phyloP scores from a whole-genome alignment of 768 basidiomycete species.

The Agrocybe chaxingu region DNA sequence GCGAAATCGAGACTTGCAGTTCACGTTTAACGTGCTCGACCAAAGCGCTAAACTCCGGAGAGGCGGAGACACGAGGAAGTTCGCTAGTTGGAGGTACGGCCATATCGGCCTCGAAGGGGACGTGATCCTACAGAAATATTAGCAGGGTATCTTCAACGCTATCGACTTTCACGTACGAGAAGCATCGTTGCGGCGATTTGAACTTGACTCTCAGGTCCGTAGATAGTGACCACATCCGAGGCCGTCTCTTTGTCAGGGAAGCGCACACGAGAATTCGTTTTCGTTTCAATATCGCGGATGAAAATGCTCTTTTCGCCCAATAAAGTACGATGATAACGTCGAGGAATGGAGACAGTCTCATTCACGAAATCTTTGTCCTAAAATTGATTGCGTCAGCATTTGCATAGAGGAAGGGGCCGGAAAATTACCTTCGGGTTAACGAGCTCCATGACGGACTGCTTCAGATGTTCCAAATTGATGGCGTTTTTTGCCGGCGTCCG shows the following conservation, averaged over 20 bases:
- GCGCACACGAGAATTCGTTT: slow-evolving; percentile 90
- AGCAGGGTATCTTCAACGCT: neutral
- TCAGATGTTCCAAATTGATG: slow-evolving; percentile 90
- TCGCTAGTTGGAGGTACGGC: slow-evolving; percentile 83
- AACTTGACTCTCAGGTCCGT: slow-evolving; percentile 95
- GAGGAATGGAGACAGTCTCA: slow-evolving; percentile 90
- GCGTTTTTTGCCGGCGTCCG: slow-evolving; percentile 98
- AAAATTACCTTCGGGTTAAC: slow-evolving; percentile 86
- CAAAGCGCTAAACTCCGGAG: slow-evolving; percentile 82
- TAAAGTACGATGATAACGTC: slow-evolving; percentile 91
- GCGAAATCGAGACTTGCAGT: slow-evolving; percentile 84
- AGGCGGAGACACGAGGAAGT: slow-evolving; percentile 67
- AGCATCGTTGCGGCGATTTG: slow-evolving; percentile 97
- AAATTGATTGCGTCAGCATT: neutral
- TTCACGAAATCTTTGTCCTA: slow-evolving; percentile 97
- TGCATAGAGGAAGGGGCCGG: neutral
- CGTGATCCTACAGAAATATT: slow-evolving; percentile 67
- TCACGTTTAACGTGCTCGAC: slow-evolving; percentile 92
- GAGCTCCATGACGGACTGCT: slow-evolving; percentile 95
- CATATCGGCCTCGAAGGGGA: slow-evolving; percentile 96
- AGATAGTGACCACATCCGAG: slow-evolving; percentile 94
- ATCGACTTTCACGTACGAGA: slow-evolving; percentile 51
- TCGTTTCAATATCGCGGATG: slow-evolving; percentile 94
- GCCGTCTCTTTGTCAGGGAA: slow-evolving; percentile 94
- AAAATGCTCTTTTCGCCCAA: slow-evolving; percentile 97